A percentile compares a stretch with the other conserved stretches of the same genome.
These are phyloP conservation scores for Aspergillus sp. DNA, from an alignment of 2,329 filamentous ascomycete genomes.

Conservation along the genomic window DNA sequence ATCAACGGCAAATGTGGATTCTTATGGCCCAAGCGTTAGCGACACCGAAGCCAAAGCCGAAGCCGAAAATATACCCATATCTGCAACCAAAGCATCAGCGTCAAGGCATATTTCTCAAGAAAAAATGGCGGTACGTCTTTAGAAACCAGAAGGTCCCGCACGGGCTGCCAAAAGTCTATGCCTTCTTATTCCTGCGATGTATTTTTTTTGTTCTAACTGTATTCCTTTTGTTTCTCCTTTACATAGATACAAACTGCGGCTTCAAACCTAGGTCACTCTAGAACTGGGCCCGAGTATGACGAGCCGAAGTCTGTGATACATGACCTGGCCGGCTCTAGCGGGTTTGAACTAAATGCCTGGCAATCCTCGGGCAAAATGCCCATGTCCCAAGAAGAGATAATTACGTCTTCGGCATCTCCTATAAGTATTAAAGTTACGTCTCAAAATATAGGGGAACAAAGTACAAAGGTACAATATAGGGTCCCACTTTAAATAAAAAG, in stretches of 20 bases:
- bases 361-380: conserved; percentile 10
- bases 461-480: conserved; percentile 17
- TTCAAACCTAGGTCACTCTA: conserved; percentile 14
- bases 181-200: not conserved
- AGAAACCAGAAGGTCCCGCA: not conserved
- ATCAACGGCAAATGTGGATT: conserved; percentile 2
- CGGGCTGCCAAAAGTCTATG: not conserved
- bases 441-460: not conserved
- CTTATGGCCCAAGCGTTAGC: not conserved
- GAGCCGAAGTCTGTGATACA: conserved; percentile 81
- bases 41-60: not conserved
- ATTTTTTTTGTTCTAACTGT: too few species aligned
- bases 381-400: conserved; percentile 9
- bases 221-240: not conserved
- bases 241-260: conserved; percentile 33
- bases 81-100: not conserved
- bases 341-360: conserved; percentile 56
- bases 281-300: conserved; percentile 63
- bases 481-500: not conserved
- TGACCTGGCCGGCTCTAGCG: conserved; percentile 77
- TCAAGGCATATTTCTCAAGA: conserved; percentile 11
- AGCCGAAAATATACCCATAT: not conserved
- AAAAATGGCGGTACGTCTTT: conserved; percentile 26
- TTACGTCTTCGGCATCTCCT: not conserved
- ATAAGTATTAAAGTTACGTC: conserved; percentile 4